Evolutionary conservation across 2,329 filamentous ascomycete species (phyloP).

Genomic region (Talaromyces sp.): DNA sequence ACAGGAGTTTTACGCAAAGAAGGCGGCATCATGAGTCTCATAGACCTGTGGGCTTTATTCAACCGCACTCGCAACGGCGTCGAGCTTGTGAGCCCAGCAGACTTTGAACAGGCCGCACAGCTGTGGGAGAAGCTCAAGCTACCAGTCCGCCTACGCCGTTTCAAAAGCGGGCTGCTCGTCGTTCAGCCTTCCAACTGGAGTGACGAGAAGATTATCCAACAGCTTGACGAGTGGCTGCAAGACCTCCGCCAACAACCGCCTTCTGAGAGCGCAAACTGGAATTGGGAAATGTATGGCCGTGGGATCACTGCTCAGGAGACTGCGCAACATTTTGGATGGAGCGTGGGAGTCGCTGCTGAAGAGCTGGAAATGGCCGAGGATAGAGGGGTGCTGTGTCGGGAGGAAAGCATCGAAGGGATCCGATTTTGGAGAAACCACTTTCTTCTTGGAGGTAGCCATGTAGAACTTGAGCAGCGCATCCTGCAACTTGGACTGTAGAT

Average conservation of each 20-base stretch:
- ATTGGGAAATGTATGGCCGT: constrained; percentile 71
- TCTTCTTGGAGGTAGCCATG: not conserved
- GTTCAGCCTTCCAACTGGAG: constrained; percentile 84
- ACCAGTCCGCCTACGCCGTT: constrained; percentile 78
- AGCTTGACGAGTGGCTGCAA: constrained; percentile 71
- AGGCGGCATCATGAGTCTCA: constrained; percentile 81
- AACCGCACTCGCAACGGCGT: constrained; percentile 90
- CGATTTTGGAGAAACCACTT: constrained; percentile 80
- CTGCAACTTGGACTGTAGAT: constrained; percentile 6
- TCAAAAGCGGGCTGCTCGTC: constrained; percentile 90
- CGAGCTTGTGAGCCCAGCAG: constrained; percentile 83
- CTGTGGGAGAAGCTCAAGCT: constrained; percentile 85
- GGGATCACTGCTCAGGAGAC: constrained; percentile 86
- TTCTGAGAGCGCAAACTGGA: constrained; percentile 63
- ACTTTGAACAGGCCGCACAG: constrained; percentile 84
- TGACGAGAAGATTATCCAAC: constrained; percentile 80
- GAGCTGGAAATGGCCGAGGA: constrained; percentile 98
- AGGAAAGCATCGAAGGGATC: constrained; percentile 85
- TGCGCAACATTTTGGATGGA: constrained; percentile 91
- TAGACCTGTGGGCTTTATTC: constrained; percentile 91
- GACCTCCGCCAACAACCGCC: constrained; percentile 65
- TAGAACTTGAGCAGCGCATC: constrained; percentile 4
- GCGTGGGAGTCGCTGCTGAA: constrained; percentile 89
- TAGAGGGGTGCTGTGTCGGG: constrained; percentile 76
- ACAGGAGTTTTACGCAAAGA: constrained; percentile 71